A percentile compares a stretch with the other conserved stretches of the same genome.
These are phyloP conservation scores for Ambrosia artemisiifolia DNA, from an alignment of 129 eudicot genomes.

Conservation along the genomic window DNA sequence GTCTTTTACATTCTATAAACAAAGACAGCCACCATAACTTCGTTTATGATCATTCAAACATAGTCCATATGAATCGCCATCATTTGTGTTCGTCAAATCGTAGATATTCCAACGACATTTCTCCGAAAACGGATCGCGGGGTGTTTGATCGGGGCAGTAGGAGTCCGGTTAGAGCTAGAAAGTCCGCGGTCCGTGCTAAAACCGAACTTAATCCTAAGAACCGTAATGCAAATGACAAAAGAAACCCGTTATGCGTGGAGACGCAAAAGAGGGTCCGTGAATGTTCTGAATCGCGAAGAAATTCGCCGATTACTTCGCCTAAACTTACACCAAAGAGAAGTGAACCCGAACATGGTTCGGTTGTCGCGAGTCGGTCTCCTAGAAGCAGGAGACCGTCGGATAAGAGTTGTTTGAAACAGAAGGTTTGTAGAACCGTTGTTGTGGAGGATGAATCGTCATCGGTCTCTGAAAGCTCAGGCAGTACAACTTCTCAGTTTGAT, in stretches of 20 bases:
- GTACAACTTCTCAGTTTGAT: slow-evolving; percentile 73
- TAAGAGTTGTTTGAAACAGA: slow-evolving; percentile 33
- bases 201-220: slow-evolving; percentile 36
- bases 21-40: slow-evolving; percentile 41
- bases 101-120: slow-evolving; percentile 32
- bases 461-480: slow-evolving; percentile 66
- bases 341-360: slow-evolving; percentile 29
- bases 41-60: slow-evolving; percentile 53
- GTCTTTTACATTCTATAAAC: slow-evolving; percentile 26
- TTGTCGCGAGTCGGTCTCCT: slow-evolving; percentile 48
- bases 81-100: slow-evolving; percentile 24
- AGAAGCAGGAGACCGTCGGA: slow-evolving; percentile 40
- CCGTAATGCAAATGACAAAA: slow-evolving; percentile 44
- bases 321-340: slow-evolving; percentile 42
- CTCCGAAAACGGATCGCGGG: slow-evolving; percentile 45
- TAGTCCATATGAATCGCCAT: slow-evolving; percentile 48
- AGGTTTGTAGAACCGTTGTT: slow-evolving; percentile 20
- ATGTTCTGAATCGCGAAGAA: slow-evolving; percentile 40
- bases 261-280: slow-evolving; percentile 49
- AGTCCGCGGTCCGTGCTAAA: slow-evolving; percentile 26
- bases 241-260: slow-evolving; percentile 52
- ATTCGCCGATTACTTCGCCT: slow-evolving; percentile 63
- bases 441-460: slow-evolving; percentile 79
- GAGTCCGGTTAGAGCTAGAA: slow-evolving; percentile 49
- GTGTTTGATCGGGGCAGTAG: slow-evolving; percentile 40